Evolutionary conservation across 352 stramenopile species (phyloP).

Genomic region (Phytophthora quininea): DNA sequence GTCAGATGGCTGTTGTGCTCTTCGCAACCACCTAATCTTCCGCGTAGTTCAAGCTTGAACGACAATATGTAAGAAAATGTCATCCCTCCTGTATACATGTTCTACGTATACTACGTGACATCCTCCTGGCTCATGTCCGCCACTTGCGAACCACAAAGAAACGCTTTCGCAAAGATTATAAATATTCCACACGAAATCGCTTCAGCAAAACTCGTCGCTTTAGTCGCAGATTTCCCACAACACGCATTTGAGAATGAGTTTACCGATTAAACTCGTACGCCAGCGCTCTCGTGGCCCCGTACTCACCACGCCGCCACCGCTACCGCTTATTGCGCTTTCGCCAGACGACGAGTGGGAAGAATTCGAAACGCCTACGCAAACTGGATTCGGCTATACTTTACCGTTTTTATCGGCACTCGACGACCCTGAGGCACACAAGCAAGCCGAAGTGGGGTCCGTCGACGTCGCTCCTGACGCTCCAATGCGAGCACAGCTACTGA

Average conservation of each 20-base stretch:
- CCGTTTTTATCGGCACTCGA: slow-evolving; percentile 48
- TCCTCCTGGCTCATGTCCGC: background rate
- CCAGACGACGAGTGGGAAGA: slow-evolving; percentile 73
- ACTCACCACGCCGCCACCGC: slow-evolving; percentile 51
- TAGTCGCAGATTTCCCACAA: background rate
- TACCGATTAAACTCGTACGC: slow-evolving; percentile 41
- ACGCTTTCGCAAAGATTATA: slow-evolving; percentile 3
- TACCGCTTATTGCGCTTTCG: slow-evolving; percentile 71
- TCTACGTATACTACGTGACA: no score
- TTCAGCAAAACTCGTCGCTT: no score
- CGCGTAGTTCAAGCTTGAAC: no score
- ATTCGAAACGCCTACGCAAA: slow-evolving; percentile 63
- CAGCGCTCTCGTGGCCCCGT: slow-evolving; percentile 49
- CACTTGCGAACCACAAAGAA: slow-evolving; percentile 4
- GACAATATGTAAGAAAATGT: no score
- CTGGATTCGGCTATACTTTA: slow-evolving; percentile 61
- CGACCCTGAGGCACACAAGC: slow-evolving; percentile 47
- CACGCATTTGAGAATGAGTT: slow-evolving; percentile 7
- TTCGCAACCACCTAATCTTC: slow-evolving; percentile 78
- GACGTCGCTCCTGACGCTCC: slow-evolving; percentile 10
- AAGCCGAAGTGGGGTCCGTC: slow-evolving; percentile 21
- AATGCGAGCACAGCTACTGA: slow-evolving; percentile 45
- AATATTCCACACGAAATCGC: slow-evolving; percentile 32
- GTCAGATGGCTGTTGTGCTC: slow-evolving; percentile 93
- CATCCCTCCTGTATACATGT: no score